Conservation (phyloP, 331 rosid genomes). For the Rosa hybrid region DNA sequence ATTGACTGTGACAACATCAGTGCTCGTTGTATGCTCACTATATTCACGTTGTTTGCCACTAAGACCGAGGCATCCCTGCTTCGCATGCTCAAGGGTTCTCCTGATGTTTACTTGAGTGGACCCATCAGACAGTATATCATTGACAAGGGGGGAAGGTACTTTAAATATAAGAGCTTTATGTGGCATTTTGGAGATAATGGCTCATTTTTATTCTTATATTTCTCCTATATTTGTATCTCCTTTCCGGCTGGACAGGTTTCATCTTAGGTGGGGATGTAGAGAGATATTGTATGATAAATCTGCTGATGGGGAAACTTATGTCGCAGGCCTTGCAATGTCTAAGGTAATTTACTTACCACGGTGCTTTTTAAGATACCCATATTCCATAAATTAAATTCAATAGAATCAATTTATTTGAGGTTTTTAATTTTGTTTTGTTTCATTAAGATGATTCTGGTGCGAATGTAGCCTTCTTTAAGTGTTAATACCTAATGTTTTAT, state of each 20-base stretch:
- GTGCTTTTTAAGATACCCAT: background rate
- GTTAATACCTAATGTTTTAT: conserved; percentile 16
- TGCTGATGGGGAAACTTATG: conserved; percentile 66
- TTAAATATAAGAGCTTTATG: conserved; percentile 5
- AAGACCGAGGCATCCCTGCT: conserved; percentile 97
- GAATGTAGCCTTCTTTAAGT: conserved; percentile 2
- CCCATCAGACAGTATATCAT: conserved; percentile 89
- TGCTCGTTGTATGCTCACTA: conserved; percentile 99
- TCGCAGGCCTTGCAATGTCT: conserved; percentile 78
- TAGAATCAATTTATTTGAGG: background rate
- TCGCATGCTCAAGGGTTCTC: conserved; percentile 99
- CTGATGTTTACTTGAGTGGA: conserved; percentile 91
- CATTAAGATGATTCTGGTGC: background rate
- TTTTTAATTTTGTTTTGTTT: background rate
- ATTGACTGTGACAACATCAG: conserved; percentile 98
- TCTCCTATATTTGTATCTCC: conserved; percentile 23
- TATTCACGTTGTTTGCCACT: conserved; percentile 94
- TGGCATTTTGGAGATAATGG: conserved; percentile 10
- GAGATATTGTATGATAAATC: conserved; percentile 73
- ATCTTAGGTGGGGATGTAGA: conserved; percentile 99
- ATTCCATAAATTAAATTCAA: conserved; percentile 9
- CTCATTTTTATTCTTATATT: background rate
- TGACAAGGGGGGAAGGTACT: conserved; percentile 93
- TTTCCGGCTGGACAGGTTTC: conserved; percentile 71
- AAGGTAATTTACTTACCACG: conserved; percentile 49